Conservation (phyloP, 163 green algal species). For the Volvox carteri region DNA sequence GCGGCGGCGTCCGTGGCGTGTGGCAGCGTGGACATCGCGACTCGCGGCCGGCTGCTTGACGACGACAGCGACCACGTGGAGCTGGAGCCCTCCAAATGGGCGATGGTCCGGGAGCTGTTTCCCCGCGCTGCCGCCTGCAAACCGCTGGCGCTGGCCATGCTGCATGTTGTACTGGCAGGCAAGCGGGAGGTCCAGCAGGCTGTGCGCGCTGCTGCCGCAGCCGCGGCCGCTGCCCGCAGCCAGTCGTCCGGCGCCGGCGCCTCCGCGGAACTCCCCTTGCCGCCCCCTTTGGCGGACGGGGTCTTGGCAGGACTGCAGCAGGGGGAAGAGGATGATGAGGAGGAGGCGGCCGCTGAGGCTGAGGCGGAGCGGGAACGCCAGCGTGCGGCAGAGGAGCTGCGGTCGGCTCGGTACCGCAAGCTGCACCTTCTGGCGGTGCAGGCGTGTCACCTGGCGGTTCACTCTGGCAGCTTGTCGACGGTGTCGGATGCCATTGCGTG, state of each 20-base stretch:
- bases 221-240: too few relatives aligned
- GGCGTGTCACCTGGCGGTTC: slow-evolving; percentile 43
- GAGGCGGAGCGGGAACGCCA: not conserved
- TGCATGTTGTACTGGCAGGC: not conserved
- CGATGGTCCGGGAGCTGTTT: slow-evolving; percentile 21
- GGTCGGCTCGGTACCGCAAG: not conserved
- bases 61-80: slow-evolving; percentile 20
- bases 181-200: not conserved
- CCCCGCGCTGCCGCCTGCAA: slow-evolving; percentile 26
- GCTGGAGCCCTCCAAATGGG: slow-evolving; percentile 32
- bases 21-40: not conserved
- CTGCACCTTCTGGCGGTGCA: slow-evolving; percentile 48
- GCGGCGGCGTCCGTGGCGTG: not conserved
- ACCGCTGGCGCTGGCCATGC: slow-evolving; percentile 22
- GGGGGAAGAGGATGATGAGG: not conserved
- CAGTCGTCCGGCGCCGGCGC: not conserved
- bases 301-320: not conserved
- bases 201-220: not conserved
- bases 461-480: slow-evolving; percentile 29
- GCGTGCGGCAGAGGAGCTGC: slow-evolving; percentile 9
- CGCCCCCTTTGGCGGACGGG: not conserved
- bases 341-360: not conserved
- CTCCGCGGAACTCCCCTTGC: not conserved
- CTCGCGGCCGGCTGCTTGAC: not conserved
- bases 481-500: slow-evolving; percentile 22